Base-by-base conservation (phyloP, 352 stramenopile species). In the Phytophthora lateralis region DNA sequence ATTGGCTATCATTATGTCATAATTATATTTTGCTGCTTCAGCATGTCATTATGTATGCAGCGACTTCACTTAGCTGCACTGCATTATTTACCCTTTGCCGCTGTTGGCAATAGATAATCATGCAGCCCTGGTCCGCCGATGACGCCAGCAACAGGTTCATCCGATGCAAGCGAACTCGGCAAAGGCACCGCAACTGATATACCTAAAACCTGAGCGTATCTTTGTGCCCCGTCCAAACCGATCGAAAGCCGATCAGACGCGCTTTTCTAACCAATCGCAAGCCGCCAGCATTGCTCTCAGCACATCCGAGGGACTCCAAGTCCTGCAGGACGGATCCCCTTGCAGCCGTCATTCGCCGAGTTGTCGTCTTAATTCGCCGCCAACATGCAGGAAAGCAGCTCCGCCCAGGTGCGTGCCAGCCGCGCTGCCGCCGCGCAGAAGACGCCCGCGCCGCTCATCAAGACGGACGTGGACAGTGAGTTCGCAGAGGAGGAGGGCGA, bases 401-500 rank as follows among this genome's bases (percentile, higher is more conserved):
- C 21, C 24, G 46, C 29, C 6, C n/a, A 45, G 12, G 34, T 54
- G 24, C 63, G 50, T 7, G 21, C 49, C 20, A 58, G 39, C 35
- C 46, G 57, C 30, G 49, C 49, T 9, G 15, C 34, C 12, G 4
- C 39, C 7, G 30, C 34, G 6, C 21, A 49, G 21, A 6, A 29
- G 44, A 14, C 48, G 11, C n/a, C 38, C 4, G 27, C 42, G 24
- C 18, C 44, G 43, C 53, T 65, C 15, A 54, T 61, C 47, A 62
- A 57, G 48, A 54, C 51, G 52, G 55, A 69, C 18, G 30, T 41
- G 39, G 63, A 67, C 4, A 39, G 54, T n/a, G 44, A 63, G 26
- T 66, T 76, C 57, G 71, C 69, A 10, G 69, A 85, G 62, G 76
- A 87, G 37, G 75, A 83, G 20, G 53, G 45, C 14, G 63, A 82